Base-by-base conservation (phyloP, 2,329 filamentous ascomycete genomes). In the Knoxdaviesia proteae region DNA sequence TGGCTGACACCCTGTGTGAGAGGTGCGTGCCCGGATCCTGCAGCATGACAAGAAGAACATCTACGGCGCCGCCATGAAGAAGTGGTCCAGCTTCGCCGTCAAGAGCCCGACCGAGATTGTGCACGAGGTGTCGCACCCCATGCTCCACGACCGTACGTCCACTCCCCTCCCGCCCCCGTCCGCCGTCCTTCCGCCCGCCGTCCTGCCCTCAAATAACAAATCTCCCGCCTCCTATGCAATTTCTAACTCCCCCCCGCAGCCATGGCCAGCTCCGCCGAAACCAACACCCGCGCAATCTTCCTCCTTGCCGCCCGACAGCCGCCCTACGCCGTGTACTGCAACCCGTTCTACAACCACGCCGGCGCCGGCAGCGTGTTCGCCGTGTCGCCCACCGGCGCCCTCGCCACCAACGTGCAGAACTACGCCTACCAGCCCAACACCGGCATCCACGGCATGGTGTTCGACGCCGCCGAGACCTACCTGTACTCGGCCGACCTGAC, bases 11-110 rank as follows among this genome's bases (percentile, higher is more conserved):
- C 40, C 37, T 6, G 2, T 20, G 20, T 20, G 20, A 20, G 20
- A 20, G 20, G 2, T 20, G 20, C 20, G 20, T 20, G 29, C 30
- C 37, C 31, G 37, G 8, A 38, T 33, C 11, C 32, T 30, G 38
- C 54, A 88, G 78, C 83, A 92, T 60, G 64, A 70, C 47, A 81
- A 79, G 54, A 88, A 84, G 60, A 80, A 81, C 56, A 78, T 93
- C 47, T 93, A 93, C 58, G 84, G 84, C 52, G 78, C 84, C 4
- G 82, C 83, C 47, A 90, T 90, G 83, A 93, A 93, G 68, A 88
- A 86, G 58, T 93, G 84, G 83, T 79, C 79, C 41, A 86, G 80
- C 56, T 88, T 83, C 58, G 65, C 75, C 39, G 80, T 92, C 52
- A 72, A 77, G 52, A 78, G 72, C 50, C 80, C 84, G 3, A 77